phyloP scores from a whole-genome alignment of 345 rosid species.

The Citrus trifoliata region DNA sequence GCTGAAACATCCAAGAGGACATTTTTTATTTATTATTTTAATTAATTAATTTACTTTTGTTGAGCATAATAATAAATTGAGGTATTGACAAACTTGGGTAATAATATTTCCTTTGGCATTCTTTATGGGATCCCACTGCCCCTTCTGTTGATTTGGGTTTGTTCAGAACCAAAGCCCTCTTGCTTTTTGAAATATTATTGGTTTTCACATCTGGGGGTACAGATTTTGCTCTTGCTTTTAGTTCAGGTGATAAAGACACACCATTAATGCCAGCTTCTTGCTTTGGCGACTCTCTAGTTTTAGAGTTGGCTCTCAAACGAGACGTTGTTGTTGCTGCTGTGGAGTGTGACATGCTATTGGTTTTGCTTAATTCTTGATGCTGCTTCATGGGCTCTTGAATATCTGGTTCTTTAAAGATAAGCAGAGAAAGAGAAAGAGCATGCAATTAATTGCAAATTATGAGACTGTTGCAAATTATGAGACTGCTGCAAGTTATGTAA shows the following conservation, averaged over 20 bases:
- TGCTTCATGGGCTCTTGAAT: constrained; percentile 22
- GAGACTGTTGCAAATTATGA: no score
- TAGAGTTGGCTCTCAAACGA: constrained; percentile 39
- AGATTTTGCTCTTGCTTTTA: constrained; percentile 38
- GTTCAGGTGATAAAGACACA: neutral
- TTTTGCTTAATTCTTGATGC: constrained; percentile 12
- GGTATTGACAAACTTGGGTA: no score
- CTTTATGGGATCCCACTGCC: constrained; percentile 34
- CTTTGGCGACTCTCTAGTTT: constrained; percentile 33
- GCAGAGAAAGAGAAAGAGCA: neutral
- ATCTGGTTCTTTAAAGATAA: neutral
- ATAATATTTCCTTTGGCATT: no score
- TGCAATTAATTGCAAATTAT: neutral
- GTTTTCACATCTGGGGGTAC: constrained; percentile 37
- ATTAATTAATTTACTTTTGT: no score
- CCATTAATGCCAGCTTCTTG: constrained; percentile 17
- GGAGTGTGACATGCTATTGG: constrained; percentile 10
- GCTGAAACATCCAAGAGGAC: no score
- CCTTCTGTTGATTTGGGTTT: constrained; percentile 48
- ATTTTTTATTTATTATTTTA: no score
- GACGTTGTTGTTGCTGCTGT: constrained; percentile 28
- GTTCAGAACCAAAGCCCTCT: constrained; percentile 37
- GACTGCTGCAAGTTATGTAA: neutral
- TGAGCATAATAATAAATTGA: no score
- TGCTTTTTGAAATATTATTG: constrained; percentile 16